Evolutionary conservation across 2,329 filamentous ascomycete genomes (phyloP).

Genomic region (Zarea fungicola): DNA sequence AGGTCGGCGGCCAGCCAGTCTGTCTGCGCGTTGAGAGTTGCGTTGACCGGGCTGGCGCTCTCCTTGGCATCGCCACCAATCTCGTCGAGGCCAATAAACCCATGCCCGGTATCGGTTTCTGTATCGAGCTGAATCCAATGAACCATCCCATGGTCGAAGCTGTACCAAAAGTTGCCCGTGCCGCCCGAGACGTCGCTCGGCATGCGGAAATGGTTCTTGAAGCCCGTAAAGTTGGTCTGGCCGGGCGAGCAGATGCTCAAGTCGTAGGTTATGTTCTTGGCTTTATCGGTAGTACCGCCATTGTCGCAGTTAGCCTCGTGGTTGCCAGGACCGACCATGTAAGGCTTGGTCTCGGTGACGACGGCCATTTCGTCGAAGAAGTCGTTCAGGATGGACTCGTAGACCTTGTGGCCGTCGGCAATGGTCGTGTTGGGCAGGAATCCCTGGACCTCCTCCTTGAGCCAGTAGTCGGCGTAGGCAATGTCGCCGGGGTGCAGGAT

Average conservation of each 20-base stretch:
- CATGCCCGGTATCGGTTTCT: slow-evolving; percentile 6
- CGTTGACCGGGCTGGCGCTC: background rate
- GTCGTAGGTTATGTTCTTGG: background rate
- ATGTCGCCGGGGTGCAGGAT: slow-evolving; percentile 10
- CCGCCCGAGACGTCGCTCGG: slow-evolving; percentile 5
- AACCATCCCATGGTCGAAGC: slow-evolving; percentile 10
- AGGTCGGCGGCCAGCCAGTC: slow-evolving; percentile 5
- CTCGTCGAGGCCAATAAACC: slow-evolving; percentile 2
- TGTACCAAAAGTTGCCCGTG: slow-evolving; percentile 16
- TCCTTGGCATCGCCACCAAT: background rate
- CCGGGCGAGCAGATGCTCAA: slow-evolving; percentile 7
- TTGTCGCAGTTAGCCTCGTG: slow-evolving; percentile 10
- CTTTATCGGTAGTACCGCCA: background rate
- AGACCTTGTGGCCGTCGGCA: slow-evolving; percentile 2
- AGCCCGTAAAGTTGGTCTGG: slow-evolving; percentile 12
- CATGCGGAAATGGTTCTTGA: slow-evolving; percentile 11
- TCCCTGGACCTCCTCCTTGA: slow-evolving; percentile 2
- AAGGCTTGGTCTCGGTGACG: slow-evolving; percentile 1
- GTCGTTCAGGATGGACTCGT: slow-evolving; percentile 9
- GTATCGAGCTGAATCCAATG: slow-evolving; percentile 6
- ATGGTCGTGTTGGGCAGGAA: slow-evolving; percentile 7
- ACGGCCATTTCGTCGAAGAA: slow-evolving; percentile 8
- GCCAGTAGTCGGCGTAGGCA: slow-evolving; percentile 11
- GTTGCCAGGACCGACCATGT: slow-evolving; percentile 11
- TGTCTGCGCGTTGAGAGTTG: background rate